Conservation (phyloP, 345 rosid species). For the Aethionema arabicum region DNA sequence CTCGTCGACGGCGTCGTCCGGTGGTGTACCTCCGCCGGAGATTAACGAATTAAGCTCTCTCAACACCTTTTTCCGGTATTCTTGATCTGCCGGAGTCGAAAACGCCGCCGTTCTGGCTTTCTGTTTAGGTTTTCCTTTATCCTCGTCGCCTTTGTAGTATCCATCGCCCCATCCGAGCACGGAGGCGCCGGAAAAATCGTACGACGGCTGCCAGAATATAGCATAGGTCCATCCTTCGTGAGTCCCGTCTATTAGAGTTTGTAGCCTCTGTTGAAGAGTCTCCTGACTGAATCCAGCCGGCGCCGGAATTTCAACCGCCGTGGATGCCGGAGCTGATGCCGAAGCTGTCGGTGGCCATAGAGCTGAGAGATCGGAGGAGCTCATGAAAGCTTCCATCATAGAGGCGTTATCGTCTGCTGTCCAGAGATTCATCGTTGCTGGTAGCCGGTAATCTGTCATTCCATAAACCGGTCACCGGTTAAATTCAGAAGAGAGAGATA, state of each 20-base stretch:
- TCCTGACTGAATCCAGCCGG: constrained; percentile 60
- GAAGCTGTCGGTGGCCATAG: constrained; percentile 54
- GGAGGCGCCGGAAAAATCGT: constrained; percentile 58
- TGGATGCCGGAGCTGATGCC: constrained; percentile 6
- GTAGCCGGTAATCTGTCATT: constrained; percentile 55
- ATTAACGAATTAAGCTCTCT: constrained; percentile 88
- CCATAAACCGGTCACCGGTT: constrained; percentile 34
- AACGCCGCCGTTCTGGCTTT: constrained; percentile 33
- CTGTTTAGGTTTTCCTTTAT: constrained; percentile 48
- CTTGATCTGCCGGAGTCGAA: constrained; percentile 63
- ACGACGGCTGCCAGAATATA: constrained; percentile 94
- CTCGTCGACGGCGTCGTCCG: constrained; percentile 73
- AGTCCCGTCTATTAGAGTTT: constrained; percentile 73
- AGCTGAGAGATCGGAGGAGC: constrained; percentile 63
- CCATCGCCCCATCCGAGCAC: constrained; percentile 96
- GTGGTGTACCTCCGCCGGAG: constrained; percentile 51
- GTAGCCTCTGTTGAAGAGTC: constrained; percentile 87
- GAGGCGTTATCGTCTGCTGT: constrained; percentile 81
- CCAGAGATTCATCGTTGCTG: constrained; percentile 78
- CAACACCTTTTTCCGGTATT: constrained; percentile 76
- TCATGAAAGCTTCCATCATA: constrained; percentile 97
- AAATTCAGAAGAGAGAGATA: not conserved
- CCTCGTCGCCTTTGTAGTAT: constrained; percentile 87
- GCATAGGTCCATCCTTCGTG: constrained; percentile 93
- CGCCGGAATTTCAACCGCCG: constrained; percentile 23